Percentiles rank a stretch among this genome's conserved stretches.
Evolutionary conservation across 2,329 filamentous ascomycete species (phyloP).

Genomic region (Hirsutella rhossiliensis): DNA sequence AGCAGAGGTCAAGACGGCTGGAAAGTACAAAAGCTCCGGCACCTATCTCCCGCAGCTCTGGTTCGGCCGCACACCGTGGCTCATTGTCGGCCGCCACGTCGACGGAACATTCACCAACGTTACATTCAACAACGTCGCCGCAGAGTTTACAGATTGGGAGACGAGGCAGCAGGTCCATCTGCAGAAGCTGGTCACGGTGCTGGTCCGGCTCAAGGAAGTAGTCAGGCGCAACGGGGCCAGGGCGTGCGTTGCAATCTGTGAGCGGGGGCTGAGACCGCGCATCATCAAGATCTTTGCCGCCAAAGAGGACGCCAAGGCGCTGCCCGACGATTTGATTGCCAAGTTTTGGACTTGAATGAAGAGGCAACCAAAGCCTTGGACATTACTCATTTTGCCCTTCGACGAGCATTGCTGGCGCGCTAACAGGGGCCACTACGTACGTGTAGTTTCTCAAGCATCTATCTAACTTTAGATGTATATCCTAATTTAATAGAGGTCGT

Average conservation of each 20-base stretch:
- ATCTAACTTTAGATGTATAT: no score
- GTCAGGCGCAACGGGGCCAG: not conserved
- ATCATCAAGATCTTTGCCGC: not conserved
- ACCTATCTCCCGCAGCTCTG: constrained; percentile 12
- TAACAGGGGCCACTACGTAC: no score
- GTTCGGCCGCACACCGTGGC: constrained; percentile 14
- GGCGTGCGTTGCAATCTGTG: not conserved
- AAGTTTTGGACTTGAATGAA: not conserved
- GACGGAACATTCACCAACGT: constrained; percentile 1
- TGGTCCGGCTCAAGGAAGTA: not conserved
- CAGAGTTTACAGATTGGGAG: not conserved
- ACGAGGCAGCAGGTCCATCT: not conserved
- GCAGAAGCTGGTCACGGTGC: not conserved
- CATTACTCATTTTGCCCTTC: no score
- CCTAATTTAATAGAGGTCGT: no score
- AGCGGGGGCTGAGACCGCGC: not conserved
- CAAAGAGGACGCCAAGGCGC: not conserved
- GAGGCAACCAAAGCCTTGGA: no score
- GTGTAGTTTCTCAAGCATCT: no score
- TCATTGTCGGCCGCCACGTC: constrained; percentile 10
- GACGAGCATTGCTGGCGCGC: no score
- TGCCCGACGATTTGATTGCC: not conserved
- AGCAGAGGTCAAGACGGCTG: not conserved
- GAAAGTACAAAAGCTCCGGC: not conserved
- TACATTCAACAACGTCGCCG: not conserved